phyloP scores from a whole-genome alignment of 306 rosid species.

The Adenanthera pavonina region DNA sequence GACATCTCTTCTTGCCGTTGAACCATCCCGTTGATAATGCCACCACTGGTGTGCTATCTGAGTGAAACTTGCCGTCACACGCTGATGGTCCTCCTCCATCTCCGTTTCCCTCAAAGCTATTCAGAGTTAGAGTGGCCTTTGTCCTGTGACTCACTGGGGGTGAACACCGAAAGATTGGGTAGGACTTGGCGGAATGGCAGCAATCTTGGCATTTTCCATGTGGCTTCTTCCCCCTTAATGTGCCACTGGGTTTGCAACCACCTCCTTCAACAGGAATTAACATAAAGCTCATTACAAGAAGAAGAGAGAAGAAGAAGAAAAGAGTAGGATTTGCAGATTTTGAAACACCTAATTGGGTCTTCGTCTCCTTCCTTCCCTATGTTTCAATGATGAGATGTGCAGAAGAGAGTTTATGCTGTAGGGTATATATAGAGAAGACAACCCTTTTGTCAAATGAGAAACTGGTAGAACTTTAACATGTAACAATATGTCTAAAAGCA shows the following conservation, averaged over 20 bases:
- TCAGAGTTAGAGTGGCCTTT: slow-evolving; percentile 53
- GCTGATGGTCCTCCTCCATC: slow-evolving; percentile 39
- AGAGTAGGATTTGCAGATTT: not conserved
- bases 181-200: not conserved
- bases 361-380: not conserved
- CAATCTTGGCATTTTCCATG: slow-evolving; percentile 38
- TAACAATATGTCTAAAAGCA: not conserved
- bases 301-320: slow-evolving; percentile 33
- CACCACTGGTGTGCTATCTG: slow-evolving; percentile 39
- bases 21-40: slow-evolving; percentile 62
- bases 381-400: not conserved
- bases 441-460: not conserved
- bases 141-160: slow-evolving; percentile 32
- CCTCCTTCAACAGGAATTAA: slow-evolving; percentile 6
- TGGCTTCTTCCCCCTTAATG: slow-evolving; percentile 30
- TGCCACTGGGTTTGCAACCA: slow-evolving; percentile 30
- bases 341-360: slow-evolving; percentile 11
- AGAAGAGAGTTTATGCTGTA: not conserved
- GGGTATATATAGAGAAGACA: slow-evolving; percentile 37
- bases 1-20: slow-evolving; percentile 45
- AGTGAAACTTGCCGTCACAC: slow-evolving; percentile 50
- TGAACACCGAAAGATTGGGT: slow-evolving; percentile 43
- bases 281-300: not conserved
- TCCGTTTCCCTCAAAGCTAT: slow-evolving; percentile 46
- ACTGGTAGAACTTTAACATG: not conserved